Percentiles rank a stretch among this genome's conserved stretches.
These are phyloP conservation scores for Seiridium unicorne DNA, from an alignment of 2,329 filamentous ascomycete genomes.

Conservation along the genomic window DNA sequence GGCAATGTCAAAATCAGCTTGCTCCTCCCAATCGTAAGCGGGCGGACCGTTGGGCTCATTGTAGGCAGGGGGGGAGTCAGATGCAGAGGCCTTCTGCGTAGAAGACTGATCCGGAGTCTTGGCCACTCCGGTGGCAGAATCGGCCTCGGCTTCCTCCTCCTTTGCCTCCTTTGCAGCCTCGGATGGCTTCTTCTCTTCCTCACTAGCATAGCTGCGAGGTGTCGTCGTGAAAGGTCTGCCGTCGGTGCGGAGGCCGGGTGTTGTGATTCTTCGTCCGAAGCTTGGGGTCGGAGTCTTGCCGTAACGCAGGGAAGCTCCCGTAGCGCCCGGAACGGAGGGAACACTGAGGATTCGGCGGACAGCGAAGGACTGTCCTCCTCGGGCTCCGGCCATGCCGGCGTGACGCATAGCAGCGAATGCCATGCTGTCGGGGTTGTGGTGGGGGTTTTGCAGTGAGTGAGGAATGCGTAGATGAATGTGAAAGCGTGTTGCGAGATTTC, in stretches of 20 bases:
- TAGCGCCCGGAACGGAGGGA: neutral
- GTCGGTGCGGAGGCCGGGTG: neutral
- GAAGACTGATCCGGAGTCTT: conserved; percentile 21
- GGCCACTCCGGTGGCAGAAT: conserved; percentile 21
- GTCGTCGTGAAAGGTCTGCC: neutral
- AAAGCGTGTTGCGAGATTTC: conserved; percentile 9
- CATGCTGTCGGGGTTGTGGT: conserved; percentile 15
- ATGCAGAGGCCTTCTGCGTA: conserved; percentile 19
- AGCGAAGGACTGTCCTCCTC: neutral
- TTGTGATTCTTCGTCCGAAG: neutral
- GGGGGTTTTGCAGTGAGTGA: neutral
- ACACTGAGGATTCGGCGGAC: neutral
- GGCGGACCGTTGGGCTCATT: conserved; percentile 16
- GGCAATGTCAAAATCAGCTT: conserved; percentile 68
- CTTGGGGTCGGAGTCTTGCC: neutral
- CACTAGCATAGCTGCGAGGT: neutral
- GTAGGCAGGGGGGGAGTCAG: conserved; percentile 22
- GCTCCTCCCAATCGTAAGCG: conserved; percentile 68
- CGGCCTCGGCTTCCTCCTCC: conserved; percentile 19
- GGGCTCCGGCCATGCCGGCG: neutral
- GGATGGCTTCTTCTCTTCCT: neutral
- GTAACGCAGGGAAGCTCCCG: neutral
- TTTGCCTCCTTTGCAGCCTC: neutral
- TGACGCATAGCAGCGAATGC: conserved; percentile 16
- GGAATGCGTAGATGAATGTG: conserved; percentile 9